Percentiles rank a stretch among this genome's conserved stretches.
Evolutionary conservation across 495 filamentous ascomycete genomes (phyloP).

Genomic region (Talaromyces thailandensis): DNA sequence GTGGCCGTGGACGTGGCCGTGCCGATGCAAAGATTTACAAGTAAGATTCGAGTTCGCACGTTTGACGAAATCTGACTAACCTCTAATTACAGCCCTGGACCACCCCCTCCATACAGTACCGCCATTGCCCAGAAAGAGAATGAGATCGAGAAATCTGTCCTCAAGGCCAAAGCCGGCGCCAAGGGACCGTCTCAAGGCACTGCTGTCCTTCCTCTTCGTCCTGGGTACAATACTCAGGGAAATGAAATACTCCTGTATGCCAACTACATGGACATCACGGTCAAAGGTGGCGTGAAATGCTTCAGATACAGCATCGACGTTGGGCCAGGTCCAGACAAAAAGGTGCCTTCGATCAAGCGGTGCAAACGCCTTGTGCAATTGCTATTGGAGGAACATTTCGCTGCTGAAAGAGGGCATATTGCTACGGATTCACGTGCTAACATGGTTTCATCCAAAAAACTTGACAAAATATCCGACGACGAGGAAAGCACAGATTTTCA

Average conservation of each 20-base stretch:
- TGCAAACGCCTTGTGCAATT: constrained; percentile 42
- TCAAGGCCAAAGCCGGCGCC: not conserved
- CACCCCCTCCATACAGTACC: constrained; percentile 17
- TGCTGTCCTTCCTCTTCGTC: constrained; percentile 23
- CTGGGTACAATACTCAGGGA: constrained; percentile 51
- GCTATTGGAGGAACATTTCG: constrained; percentile 35
- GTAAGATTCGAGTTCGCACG: not conserved
- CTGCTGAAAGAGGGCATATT: constrained; percentile 16
- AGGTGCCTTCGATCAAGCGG: constrained; percentile 41
- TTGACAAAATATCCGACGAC: constrained; percentile 17
- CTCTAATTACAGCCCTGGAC: not conserved
- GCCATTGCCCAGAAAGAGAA: constrained; percentile 22
- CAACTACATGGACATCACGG: constrained; percentile 52
- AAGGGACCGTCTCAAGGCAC: not conserved
- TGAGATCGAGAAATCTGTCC: constrained; percentile 17
- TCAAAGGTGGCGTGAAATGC: constrained; percentile 18
- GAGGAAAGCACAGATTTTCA: constrained; percentile 10
- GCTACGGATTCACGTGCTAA: constrained; percentile 53
- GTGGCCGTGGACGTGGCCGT: constrained; percentile 9
- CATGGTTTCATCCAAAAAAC: constrained; percentile 30
- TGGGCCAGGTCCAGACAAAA: constrained; percentile 9
- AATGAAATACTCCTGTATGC: constrained; percentile 44
- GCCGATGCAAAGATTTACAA: not conserved
- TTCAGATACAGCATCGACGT: constrained; percentile 32
- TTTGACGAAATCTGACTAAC: not conserved